phyloP scores from a whole-genome alignment of 2,329 filamentous ascomycete genomes.

The Fonsecaea pugnacius region DNA sequence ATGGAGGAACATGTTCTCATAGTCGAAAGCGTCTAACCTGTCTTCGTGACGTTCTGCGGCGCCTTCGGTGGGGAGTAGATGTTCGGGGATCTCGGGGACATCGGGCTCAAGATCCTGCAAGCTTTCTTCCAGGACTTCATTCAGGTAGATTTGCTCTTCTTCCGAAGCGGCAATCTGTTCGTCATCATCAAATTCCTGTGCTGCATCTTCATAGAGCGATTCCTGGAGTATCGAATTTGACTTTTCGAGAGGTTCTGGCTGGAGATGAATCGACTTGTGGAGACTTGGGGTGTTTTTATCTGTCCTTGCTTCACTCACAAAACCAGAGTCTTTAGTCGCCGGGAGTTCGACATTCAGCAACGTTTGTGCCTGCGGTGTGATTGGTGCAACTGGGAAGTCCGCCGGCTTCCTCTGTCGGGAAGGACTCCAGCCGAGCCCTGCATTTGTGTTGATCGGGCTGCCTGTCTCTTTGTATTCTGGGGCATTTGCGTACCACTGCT shows the following conservation, averaged over 20 bases:
- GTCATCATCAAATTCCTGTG: conserved; percentile 47
- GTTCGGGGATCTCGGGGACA: conserved; percentile 41
- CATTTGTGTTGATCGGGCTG: conserved; percentile 44
- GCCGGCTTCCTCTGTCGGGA: conserved; percentile 16
- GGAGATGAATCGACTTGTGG: conserved; percentile 35
- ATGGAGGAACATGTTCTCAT: conserved; percentile 93
- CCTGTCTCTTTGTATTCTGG: conserved; percentile 44
- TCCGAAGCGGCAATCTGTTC: conserved; percentile 38
- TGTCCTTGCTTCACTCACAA: conserved; percentile 34
- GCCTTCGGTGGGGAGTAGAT: conserved; percentile 40
- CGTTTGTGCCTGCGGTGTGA: conserved; percentile 33
- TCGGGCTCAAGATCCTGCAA: conserved; percentile 44
- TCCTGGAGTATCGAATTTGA: conserved; percentile 36
- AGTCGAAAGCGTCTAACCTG: conserved; percentile 92
- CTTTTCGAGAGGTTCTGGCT: conserved; percentile 26
- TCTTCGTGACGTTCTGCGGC: conserved; percentile 82
- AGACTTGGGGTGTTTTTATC: conserved; percentile 37
- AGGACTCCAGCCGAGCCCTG: conserved; percentile 43
- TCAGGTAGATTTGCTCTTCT: conserved; percentile 58
- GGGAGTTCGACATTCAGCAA: conserved; percentile 29
- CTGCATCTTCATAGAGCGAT: conserved; percentile 50
- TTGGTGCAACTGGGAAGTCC: conserved; percentile 28
- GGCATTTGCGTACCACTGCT: conserved; percentile 58
- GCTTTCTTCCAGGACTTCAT: conserved; percentile 49
- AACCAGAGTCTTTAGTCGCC: conserved; percentile 29